These are phyloP conservation scores for Nannochloropsis oceanica DNA, from an alignment of 108 stramenopile species.

Conservation along the genomic window DNA sequence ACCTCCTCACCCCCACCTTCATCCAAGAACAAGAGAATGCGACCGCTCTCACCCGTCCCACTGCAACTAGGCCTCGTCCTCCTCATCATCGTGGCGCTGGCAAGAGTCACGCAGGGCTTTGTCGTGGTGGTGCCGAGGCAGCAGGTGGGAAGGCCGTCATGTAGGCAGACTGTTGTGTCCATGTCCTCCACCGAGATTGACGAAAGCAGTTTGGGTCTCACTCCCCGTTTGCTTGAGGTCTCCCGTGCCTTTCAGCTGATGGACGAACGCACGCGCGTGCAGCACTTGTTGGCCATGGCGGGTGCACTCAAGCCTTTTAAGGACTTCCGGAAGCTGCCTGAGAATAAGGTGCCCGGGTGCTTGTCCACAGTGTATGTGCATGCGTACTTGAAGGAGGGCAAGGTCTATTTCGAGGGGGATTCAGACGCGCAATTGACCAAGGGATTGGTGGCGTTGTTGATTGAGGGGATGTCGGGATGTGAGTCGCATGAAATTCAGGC, in stretches of 20 bases:
- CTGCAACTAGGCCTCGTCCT: neutral
- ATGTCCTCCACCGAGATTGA: neutral
- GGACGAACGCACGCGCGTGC: slow-evolving; percentile 5
- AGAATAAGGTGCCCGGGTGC: slow-evolving; percentile 62
- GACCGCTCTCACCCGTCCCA: no score
- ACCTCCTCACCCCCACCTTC: no score
- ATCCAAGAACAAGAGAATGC: no score
- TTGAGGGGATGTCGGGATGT: slow-evolving; percentile 46
- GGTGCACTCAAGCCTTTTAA: neutral
- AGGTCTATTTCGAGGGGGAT: slow-evolving; percentile 64
- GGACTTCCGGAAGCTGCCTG: neutral
- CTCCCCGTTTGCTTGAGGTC: neutral
- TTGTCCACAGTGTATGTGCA: slow-evolving; percentile 63
- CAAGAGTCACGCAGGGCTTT: neutral
- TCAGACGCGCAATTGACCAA: slow-evolving; percentile 86
- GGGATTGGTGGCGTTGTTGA: slow-evolving; percentile 74
- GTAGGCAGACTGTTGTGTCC: neutral
- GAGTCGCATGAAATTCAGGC: slow-evolving; percentile 35
- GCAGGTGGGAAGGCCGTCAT: neutral
- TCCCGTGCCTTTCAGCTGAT: neutral
- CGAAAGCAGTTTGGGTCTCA: neutral
- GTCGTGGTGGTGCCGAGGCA: neutral
- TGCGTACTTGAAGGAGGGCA: slow-evolving; percentile 37
- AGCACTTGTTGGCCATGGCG: slow-evolving; percentile 1
- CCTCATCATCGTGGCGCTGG: neutral